phyloP scores from a whole-genome alignment of 2,329 filamentous ascomycete species.

The Calonectria honghensis region DNA sequence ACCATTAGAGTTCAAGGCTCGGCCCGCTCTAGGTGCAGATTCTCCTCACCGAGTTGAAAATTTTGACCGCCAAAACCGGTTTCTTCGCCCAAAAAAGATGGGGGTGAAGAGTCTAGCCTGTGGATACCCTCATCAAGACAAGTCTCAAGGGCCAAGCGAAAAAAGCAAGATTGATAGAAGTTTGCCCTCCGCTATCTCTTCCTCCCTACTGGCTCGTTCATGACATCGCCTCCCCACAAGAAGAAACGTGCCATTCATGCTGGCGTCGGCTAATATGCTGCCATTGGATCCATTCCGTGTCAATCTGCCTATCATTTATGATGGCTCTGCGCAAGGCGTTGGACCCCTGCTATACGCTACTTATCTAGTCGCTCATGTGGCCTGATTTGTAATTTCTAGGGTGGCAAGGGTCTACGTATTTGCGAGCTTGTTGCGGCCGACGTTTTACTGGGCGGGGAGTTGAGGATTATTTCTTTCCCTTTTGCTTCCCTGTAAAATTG shows the following conservation, averaged over 20 bases:
- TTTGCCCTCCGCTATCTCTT: neutral
- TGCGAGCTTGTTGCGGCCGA: neutral
- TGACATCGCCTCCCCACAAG: neutral
- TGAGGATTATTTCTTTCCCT: neutral
- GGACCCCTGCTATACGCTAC: neutral
- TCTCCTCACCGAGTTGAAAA: neutral
- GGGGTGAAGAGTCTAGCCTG: neutral
- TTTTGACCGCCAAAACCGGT: neutral
- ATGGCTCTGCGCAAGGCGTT: neutral
- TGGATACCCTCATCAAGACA: neutral
- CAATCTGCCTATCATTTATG: neutral
- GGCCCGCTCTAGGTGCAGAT: neutral
- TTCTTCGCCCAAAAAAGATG: neutral
- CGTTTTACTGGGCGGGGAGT: neutral
- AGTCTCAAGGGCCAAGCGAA: neutral
- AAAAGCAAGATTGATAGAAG: neutral
- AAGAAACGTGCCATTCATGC: conserved; percentile 12
- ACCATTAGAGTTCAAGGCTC: neutral
- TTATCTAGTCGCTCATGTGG: conserved; percentile 8
- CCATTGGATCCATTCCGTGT: neutral
- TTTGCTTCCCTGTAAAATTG: conserved; percentile 1
- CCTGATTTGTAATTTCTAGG: conserved; percentile 13
- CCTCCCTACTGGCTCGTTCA: neutral
- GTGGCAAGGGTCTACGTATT: neutral
- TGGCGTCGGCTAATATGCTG: neutral